Evolutionary conservation across 257 asterid genomes (phyloP).

Genomic region (Penstemon davidsonii): DNA sequence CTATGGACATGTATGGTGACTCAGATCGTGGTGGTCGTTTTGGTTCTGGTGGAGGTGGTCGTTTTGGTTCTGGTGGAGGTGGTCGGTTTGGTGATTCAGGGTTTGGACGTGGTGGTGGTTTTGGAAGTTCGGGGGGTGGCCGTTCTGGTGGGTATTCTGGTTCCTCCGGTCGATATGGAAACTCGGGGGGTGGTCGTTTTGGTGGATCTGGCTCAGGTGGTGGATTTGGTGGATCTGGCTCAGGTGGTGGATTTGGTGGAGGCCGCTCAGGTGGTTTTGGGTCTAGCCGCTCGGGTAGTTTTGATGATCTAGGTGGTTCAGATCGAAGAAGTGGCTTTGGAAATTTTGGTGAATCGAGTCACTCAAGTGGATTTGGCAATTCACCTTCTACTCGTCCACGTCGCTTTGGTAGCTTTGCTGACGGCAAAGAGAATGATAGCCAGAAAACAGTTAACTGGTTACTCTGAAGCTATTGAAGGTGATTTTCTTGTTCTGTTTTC

Average conservation of each 20-base stretch:
- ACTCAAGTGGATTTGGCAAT: conserved; percentile 45
- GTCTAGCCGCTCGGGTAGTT: conserved; percentile 49
- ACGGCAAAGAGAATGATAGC: conserved; percentile 29
- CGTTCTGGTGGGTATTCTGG: conserved; percentile 21
- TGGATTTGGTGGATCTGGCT: conserved; percentile 52
- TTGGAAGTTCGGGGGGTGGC: conserved; percentile 39
- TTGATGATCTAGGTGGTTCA: conserved; percentile 49
- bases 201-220: conserved; percentile 51
- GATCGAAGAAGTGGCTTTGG: conserved; percentile 49
- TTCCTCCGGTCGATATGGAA: conserved; percentile 21
- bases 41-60: conserved; percentile 44
- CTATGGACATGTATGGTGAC: conserved; percentile 50
- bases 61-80: conserved; percentile 39
- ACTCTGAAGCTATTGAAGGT: conserved; percentile 32
- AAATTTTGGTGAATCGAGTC: conserved; percentile 37
- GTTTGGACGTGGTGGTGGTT: conserved; percentile 61
- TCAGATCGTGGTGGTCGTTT: conserved; percentile 45
- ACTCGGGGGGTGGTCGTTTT: conserved; percentile 35
- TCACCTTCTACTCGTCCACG: conserved; percentile 32
- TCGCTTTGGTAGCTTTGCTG: conserved; percentile 42
- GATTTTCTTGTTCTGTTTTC: conserved; percentile 16
- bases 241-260: conserved; percentile 48
- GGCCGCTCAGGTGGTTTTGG: conserved; percentile 50
- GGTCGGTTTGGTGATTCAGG: conserved; percentile 64
- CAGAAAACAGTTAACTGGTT: conserved; percentile 28